These are phyloP conservation scores for Eleusine coracana DNA, from an alignment of 176 grass and related monocot genomes.

Conservation along the genomic window DNA sequence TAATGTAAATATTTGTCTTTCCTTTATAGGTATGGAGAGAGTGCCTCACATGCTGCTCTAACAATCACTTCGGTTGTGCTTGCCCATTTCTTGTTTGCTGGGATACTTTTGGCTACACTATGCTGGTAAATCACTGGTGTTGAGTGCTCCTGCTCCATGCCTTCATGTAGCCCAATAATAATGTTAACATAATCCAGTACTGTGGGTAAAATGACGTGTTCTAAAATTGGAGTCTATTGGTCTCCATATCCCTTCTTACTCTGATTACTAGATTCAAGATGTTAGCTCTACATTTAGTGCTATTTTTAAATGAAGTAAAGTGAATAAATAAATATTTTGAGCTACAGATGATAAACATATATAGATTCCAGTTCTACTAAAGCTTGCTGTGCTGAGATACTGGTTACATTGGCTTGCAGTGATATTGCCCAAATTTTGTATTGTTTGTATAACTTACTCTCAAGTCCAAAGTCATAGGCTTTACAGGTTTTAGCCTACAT, in stretches of 20 bases:
- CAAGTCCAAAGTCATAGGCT: background rate
- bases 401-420: background rate
- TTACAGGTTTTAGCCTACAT: background rate
- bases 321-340: background rate
- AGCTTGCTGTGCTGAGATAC: slow-evolving; percentile 2
- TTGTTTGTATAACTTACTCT: slow-evolving; percentile 24
- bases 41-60: slow-evolving; percentile 66
- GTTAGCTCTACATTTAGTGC: background rate
- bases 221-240: background rate
- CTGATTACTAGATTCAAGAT: slow-evolving; percentile 3
- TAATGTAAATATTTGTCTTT: slow-evolving; percentile 3
- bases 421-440: slow-evolving; percentile 1
- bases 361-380: background rate
- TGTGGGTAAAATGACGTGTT: background rate
- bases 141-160: background rate
- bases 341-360: slow-evolving; percentile 8
- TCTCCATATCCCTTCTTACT: background rate
- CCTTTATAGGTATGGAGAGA: slow-evolving; percentile 78
- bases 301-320: slow-evolving; percentile 6
- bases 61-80: slow-evolving; percentile 76
- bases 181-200: background rate
- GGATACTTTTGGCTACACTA: slow-evolving; percentile 79
- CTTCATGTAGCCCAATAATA: background rate
- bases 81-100: slow-evolving; percentile 89
- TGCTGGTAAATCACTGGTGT: slow-evolving; percentile 54